Evolutionary conservation across 177 flowering plant genomes (phyloP), one percentile per base, ranked within the genome.

Genomic region (Vitis hybrid): DNA sequence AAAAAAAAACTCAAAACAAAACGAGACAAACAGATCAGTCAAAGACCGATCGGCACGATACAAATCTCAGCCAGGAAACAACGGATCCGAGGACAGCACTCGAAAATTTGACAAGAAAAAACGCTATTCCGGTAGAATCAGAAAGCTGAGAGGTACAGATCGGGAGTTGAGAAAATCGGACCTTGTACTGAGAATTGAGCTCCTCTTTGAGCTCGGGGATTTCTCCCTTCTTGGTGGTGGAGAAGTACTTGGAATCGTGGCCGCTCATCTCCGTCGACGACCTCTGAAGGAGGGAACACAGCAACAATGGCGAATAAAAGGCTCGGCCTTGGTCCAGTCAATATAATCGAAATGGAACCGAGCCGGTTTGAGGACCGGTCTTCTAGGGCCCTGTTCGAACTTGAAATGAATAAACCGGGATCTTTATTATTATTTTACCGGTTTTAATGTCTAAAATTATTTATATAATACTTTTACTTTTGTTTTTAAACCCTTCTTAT

Each of bases 171-270:
- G 57, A 31, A 60, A 67, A 5, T 51, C 12, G 12, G 15, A 87
- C 98, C 97, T 94, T 92, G 84, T 92, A 92, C 85, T 92, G 98
- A 16, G 98, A 94, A 88, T 92, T 94, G 83, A 94, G 97, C 81
- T 92, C 97, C 49, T 94, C 97, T 78, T 94, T 92, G 79, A 94
- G 97, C 74, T 94, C 98, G 16, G 97, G 98, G 83, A 94, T 94
- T 73, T 94, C 98, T 18, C 98, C 97, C 84, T 94, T 90, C 83
- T 94, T 90, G 65, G 97, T 94, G 67, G 97, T 94, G 75, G 98
- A 94, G 87, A 94, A 94, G 79, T 94, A 94, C 79, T 92, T 92
- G 55, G 98, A 94, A 70, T 94, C 98, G 86, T 92, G 96, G 8
- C 98, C 97, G 78, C 98, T 86, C 92, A 85, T 88, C 70, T 74